Evolutionary conservation across 1,139 yeast genomes (phyloP), one percentile per base, ranked within the genome.

Genomic region (Lodderomyces parapsilosis): DNA sequence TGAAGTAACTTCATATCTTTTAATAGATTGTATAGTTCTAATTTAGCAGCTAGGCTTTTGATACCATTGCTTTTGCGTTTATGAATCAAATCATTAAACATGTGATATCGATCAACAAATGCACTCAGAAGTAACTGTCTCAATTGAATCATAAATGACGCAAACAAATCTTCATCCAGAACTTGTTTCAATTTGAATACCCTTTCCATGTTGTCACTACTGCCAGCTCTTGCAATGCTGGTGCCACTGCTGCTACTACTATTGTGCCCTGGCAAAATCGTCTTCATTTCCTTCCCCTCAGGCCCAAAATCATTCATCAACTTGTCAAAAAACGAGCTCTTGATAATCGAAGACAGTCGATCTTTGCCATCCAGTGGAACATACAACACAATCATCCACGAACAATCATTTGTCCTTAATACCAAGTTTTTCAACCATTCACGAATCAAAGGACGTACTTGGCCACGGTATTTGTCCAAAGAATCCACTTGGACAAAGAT

Each of bases 401-500:
- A 87, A 8, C 81, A 47, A 68, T 65, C 35, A n/a, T n/a, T n/a
- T 55, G 62, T 36, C 56, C 63, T 43, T 58, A 66, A 38, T 8
- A 84, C 78, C 40, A 74, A 64, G 14, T 74, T 65, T 41, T 71
- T 69, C 28, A 87, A 68, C 99, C 99, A 93, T 55, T 86, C 95
- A 43, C 76, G 74, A 24, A 91, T 78, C 54, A 89, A 70, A 1
- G 95, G 95, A 39, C 99, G 75, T 0, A 85, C 90, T 53, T 84
- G 86, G 1, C 84, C 65, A 50, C 95, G 73, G 60, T 93, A 93
- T 1, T 79, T 78, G 14, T 91, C 98, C 32, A 82, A 62, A 36
- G 77, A 79, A 8, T 80, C 82, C 47, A 84, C 78, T 46, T 77
- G 76, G 6, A 93, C 74, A 47, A 91, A 76, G 70, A 91, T 83